These are phyloP conservation scores for Globisporangium splendens DNA, from an alignment of 352 stramenopile species.

Conservation along the genomic window DNA sequence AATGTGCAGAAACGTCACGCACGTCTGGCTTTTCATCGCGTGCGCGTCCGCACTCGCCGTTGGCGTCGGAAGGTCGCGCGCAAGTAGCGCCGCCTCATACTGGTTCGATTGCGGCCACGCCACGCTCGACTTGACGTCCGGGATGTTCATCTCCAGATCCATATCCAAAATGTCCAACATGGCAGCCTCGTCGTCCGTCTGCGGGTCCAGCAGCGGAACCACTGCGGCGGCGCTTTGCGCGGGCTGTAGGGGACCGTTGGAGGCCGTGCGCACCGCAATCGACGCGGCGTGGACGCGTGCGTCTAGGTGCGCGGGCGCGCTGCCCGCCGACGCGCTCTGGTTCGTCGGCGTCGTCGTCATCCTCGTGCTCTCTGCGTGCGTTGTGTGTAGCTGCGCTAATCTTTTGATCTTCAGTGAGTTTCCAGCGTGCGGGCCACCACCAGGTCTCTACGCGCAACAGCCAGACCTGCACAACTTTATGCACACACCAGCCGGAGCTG, in stretches of 20 bases:
- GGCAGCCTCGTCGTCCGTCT: slow-evolving; percentile 7
- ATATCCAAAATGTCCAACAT: slow-evolving; percentile 16
- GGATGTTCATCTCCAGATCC: slow-evolving; percentile 13
- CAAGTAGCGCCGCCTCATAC: not conserved
- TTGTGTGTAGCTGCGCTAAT: slow-evolving; percentile 18
- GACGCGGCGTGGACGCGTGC: not conserved
- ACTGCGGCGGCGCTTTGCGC: no score
- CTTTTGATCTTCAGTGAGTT: slow-evolving; percentile 16
- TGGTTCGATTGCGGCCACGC: not conserved
- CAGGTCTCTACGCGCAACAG: slow-evolving; percentile 9
- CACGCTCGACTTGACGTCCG: not conserved
- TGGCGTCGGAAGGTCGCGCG: not conserved
- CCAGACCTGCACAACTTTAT: not conserved
- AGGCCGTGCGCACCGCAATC: no score
- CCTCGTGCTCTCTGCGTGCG: not conserved
- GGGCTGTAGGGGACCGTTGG: no score
- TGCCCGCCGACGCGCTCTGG: slow-evolving; percentile 5
- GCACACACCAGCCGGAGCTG: not conserved
- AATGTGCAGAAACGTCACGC: slow-evolving; percentile 67
- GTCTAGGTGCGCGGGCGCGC: slow-evolving; percentile 1
- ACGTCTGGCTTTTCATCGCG: slow-evolving; percentile 51
- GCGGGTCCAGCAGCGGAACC: no score
- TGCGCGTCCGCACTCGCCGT: slow-evolving; percentile 6
- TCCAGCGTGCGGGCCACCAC: slow-evolving; percentile 7
- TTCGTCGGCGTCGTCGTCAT: slow-evolving; percentile 12